Percentiles rank a stretch among this genome's conserved stretches.
phyloP scores from a whole-genome alignment of 257 asterid genomes.

The Cinchona pubescens region DNA sequence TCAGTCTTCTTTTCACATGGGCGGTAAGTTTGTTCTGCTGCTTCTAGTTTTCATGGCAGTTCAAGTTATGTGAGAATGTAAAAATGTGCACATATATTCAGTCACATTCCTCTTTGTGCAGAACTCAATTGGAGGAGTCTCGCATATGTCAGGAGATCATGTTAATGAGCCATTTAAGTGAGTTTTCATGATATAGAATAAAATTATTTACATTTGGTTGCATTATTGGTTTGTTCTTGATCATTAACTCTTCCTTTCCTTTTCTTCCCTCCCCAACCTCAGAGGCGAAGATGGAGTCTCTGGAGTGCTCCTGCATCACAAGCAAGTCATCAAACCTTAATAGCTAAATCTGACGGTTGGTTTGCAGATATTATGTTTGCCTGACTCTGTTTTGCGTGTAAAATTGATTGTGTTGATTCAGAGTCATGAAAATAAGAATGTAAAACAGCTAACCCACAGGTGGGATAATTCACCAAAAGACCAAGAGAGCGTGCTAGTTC shows the following conservation, averaged over 20 bases:
- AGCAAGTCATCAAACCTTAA: constrained; percentile 79
- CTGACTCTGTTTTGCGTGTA: constrained; percentile 13
- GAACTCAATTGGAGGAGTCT: constrained; percentile 93
- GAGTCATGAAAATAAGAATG: not conserved
- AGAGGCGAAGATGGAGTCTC: constrained; percentile 99
- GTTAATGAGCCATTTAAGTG: constrained; percentile 94
- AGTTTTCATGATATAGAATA: constrained; percentile 30
- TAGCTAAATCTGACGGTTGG: constrained; percentile 54
- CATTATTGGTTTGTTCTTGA: constrained; percentile 17
- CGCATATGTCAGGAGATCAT: constrained; percentile 91
- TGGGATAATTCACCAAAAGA: not conserved
- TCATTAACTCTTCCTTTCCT: constrained; percentile 26
- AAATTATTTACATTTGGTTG: constrained; percentile 12
- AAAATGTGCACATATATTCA: constrained; percentile 16
- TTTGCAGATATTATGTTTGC: constrained; percentile 38
- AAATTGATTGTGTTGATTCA: not conserved
- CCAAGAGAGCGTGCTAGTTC: not conserved
- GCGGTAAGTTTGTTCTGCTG: constrained; percentile 59
- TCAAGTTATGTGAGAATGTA: constrained; percentile 7
- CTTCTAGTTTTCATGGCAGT: constrained; percentile 10
- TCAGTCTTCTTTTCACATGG: constrained; percentile 96
- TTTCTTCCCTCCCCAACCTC: constrained; percentile 5
- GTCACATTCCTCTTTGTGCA: constrained; percentile 35
- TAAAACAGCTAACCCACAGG: not conserved
- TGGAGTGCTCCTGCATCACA: constrained; percentile 98